These are phyloP conservation scores for Pythium rhizo-oryzae DNA, from an alignment of 352 stramenopile species.

Conservation along the genomic window DNA sequence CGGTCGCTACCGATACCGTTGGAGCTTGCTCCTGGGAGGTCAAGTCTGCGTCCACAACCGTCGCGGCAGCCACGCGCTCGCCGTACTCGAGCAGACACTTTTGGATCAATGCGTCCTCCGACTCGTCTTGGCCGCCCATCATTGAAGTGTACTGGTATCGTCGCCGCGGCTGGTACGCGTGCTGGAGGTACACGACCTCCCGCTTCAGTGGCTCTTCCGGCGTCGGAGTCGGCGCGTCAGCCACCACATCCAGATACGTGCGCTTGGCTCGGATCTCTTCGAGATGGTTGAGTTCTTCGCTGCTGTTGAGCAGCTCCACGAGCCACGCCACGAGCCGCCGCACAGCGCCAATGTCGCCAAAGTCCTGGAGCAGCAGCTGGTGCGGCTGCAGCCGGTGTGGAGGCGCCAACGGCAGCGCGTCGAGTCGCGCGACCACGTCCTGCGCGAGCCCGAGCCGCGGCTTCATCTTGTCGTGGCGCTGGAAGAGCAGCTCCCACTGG, in stretches of 20 bases:
- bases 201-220: constrained; percentile 33
- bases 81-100: constrained; percentile 84
- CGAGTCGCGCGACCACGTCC: constrained; percentile 51
- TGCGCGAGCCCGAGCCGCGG: constrained; percentile 66
- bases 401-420: constrained; percentile 37
- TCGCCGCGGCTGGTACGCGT: constrained; percentile 42
- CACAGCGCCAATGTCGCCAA: constrained; percentile 67
- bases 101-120: constrained; percentile 74
- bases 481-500: constrained; percentile 69
- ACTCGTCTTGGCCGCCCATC: constrained; percentile 32
- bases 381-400: constrained; percentile 59
- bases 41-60: constrained; percentile 7
- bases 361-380: constrained; percentile 79
- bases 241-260: constrained; percentile 37
- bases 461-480: constrained; percentile 67
- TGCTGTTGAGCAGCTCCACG: constrained; percentile 27
- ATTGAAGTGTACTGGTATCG: constrained; percentile 46
- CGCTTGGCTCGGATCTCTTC: constrained; percentile 37
- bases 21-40: neutral
- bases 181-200: constrained; percentile 48
- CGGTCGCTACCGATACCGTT: neutral
- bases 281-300: constrained; percentile 31
- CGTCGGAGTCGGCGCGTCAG: neutral
- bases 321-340: constrained; percentile 56
- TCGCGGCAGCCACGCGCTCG: constrained; percentile 42